These are phyloP conservation scores for Catharanthus roseus DNA, from an alignment of 257 asterid genomes.

Conservation along the genomic window DNA sequence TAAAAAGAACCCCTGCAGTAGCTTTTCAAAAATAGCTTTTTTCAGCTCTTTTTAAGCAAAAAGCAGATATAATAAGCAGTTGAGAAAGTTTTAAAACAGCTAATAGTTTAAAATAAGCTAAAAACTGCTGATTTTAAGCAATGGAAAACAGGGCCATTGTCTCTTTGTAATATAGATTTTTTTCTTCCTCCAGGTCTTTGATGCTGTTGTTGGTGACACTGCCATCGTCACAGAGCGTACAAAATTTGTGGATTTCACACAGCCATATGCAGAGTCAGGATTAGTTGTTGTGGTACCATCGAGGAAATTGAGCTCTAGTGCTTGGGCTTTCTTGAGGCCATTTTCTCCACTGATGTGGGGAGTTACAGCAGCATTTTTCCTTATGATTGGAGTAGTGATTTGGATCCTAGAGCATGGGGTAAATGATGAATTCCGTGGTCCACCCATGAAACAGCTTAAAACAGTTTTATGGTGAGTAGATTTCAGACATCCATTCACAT, in stretches of 20 bases:
- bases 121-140: too few species aligned
- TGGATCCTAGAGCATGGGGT: conserved; percentile 78
- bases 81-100: too few species aligned
- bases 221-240: conserved; percentile 69
- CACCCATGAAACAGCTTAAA: conserved; percentile 60
- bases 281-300: conserved; percentile 62
- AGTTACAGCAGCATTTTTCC: conserved; percentile 55
- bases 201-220: conserved; percentile 84
- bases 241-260: conserved; percentile 70
- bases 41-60: too few species aligned
- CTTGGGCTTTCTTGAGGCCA: conserved; percentile 80
- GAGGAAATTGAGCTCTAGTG: conserved; percentile 42
- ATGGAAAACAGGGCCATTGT: too few species aligned
- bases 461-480: conserved; percentile 66
- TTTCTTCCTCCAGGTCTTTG: conserved; percentile 45
- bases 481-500: not conserved
- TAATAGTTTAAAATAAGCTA: too few species aligned
- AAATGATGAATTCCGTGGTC: conserved; percentile 81
- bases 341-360: conserved; percentile 66
- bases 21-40: too few species aligned
- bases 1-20: too few species aligned
- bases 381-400: conserved; percentile 54
- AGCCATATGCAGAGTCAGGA: conserved; percentile 80
- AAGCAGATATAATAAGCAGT: too few species aligned
- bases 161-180: conserved; percentile 8